Base-by-base conservation (phyloP, 2,329 filamentous ascomycete genomes). In the Aspergillus uvarum region DNA sequence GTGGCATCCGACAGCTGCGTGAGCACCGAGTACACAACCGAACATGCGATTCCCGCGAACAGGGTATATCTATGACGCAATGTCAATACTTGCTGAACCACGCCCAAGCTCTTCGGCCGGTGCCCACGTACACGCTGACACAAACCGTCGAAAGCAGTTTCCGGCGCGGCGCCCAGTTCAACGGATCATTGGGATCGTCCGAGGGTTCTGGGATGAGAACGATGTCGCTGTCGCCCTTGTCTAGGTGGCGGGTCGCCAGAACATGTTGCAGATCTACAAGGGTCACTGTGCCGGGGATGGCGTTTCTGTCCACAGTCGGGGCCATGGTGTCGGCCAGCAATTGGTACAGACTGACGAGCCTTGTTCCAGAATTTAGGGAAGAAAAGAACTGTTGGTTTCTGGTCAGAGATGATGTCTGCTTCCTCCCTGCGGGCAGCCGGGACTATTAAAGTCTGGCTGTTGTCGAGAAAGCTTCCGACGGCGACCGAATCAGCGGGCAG, bases 111-210 rank as follows among this genome's bases (percentile, higher is more conserved):
- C 26, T 10, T 29, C 26, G 26, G 26, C 48, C 3, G 48, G 10
- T 16, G 8, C 26, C 10, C 5, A 69, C 75, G 63, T 57, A 77
- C 62, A 80, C 71, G 63, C 76, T 78, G 54, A 77, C 76, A 59
- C 75, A 79, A 5, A 75, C 68, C 1, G 77, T 77, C 1, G 78
- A 78, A 22, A 80, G 58, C 5, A 75, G 54, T 61, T 81, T 81
- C 47, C 79, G 72, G n/a, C 69, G 64, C 5, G 64, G 69, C n/a
- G 74, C 72, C 79, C 79, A 81, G 51, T 80, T 81, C 52, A 81
- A 66, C 12, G 79, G 79, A 62, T 82, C 80, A 57, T 81, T 77
- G 1, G 78, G 79, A 61, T 82, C 77, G 47, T 69, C 65, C 1
- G 78, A 80, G 0, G 80, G 80, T 2, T 71, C 66, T 0, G 79